phyloP scores from a whole-genome alignment of 2,329 filamentous ascomycete genomes.

The Fusarium falciforme region DNA sequence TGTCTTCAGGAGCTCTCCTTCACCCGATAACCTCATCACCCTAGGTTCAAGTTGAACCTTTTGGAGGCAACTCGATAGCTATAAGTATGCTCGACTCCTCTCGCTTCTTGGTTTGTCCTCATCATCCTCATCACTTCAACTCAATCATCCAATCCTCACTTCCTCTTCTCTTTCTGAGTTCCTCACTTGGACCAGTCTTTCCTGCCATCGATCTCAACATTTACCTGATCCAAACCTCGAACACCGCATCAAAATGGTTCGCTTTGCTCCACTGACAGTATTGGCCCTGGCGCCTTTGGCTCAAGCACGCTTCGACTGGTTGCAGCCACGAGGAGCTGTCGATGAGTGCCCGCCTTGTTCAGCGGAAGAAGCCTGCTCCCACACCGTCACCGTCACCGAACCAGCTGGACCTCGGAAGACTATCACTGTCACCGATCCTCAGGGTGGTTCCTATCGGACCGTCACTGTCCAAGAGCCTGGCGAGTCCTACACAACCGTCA shows the following conservation, averaged over 20 bases:
- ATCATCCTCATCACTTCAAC: constrained; percentile 16
- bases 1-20: constrained; percentile 9
- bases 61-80: neutral
- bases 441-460: constrained; percentile 20
- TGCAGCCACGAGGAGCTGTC: constrained; percentile 30
- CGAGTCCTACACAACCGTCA: constrained; percentile 23
- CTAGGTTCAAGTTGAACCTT: neutral
- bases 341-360: constrained; percentile 48
- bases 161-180: neutral
- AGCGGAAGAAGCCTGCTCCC: constrained; percentile 17
- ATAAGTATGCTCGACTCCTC: constrained; percentile 29
- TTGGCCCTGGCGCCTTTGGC: constrained; percentile 43
- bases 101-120: neutral
- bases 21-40: neutral
- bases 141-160: neutral
- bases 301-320: constrained; percentile 41
- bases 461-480: constrained; percentile 31
- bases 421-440: constrained; percentile 31
- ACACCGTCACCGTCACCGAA: constrained; percentile 45
- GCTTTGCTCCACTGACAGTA: constrained; percentile 38
- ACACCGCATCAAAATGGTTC: constrained; percentile 40
- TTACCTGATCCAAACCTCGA: neutral
- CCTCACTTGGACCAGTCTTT: neutral
- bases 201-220: neutral
- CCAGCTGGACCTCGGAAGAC: constrained; percentile 27